Conservation (phyloP, 805 yeast genomes). For the Babjeviella inositovora region DNA sequence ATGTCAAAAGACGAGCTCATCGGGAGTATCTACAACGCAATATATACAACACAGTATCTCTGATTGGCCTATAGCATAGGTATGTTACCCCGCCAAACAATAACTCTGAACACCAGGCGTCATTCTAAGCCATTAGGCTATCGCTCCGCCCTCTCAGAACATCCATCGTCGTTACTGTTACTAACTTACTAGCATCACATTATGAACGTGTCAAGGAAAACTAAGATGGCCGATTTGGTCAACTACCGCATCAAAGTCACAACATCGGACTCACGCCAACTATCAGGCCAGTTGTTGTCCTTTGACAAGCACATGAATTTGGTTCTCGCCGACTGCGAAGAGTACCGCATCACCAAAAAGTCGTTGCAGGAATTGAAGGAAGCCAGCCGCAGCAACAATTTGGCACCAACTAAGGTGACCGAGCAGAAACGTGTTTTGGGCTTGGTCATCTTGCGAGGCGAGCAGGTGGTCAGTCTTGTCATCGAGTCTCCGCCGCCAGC, state of each 20-base stretch:
- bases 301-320: constrained; percentile 84
- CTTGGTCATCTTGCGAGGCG: constrained; percentile 75
- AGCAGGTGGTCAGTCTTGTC: constrained; percentile 57
- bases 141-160: too few relatives aligned
- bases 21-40: too few relatives aligned
- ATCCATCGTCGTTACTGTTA: too few relatives aligned
- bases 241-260: constrained; percentile 60
- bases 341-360: constrained; percentile 58
- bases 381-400: constrained; percentile 6
- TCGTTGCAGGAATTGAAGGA: constrained; percentile 20
- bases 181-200: too few relatives aligned
- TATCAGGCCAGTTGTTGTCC: constrained; percentile 70
- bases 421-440: constrained; percentile 73
- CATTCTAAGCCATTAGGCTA: too few relatives aligned
- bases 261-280: constrained; percentile 62
- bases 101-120: too few relatives aligned
- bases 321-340: constrained; percentile 75
- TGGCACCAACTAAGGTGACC: constrained; percentile 18
- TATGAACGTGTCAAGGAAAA: constrained; percentile 20
- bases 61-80: too few relatives aligned
- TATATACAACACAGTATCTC: too few relatives aligned
- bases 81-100: too few relatives aligned
- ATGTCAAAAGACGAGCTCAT: too few relatives aligned
- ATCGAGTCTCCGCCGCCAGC: constrained; percentile 49
- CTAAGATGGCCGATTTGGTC: constrained; percentile 46